phyloP scores from a whole-genome alignment of 2,329 filamentous ascomycete species.

The Monosporascus sp. region DNA sequence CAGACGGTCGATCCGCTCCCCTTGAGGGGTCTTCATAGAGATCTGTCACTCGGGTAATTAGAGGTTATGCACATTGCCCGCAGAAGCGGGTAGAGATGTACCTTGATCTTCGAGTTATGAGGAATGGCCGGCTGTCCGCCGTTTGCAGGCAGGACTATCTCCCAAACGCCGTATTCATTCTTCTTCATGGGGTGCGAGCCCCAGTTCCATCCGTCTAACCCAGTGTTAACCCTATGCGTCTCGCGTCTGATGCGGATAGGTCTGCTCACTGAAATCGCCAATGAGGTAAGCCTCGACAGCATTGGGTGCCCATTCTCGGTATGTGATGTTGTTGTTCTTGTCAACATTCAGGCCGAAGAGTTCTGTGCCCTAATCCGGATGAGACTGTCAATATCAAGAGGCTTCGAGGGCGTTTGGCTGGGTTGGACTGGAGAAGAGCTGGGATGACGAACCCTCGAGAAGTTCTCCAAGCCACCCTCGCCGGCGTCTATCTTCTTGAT shows the following conservation, averaged over 20 bases:
- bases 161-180: slow-evolving; percentile 79
- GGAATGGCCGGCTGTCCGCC: slow-evolving; percentile 73
- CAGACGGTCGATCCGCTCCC: slow-evolving; percentile 79
- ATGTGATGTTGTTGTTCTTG: slow-evolving; percentile 77
- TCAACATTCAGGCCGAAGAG: slow-evolving; percentile 80
- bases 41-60: slow-evolving; percentile 49
- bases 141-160: slow-evolving; percentile 68
- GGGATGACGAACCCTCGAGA: slow-evolving; percentile 62
- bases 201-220: slow-evolving; percentile 76
- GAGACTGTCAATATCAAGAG: no score
- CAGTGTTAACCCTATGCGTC: slow-evolving; percentile 21
- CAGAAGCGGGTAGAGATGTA: slow-evolving; percentile 29
- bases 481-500: slow-evolving; percentile 74
- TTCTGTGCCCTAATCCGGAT: slow-evolving; percentile 65
- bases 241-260: background rate
- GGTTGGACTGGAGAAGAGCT: no score
- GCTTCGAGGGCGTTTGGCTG: no score
- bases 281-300: slow-evolving; percentile 78
- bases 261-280: slow-evolving; percentile 80
- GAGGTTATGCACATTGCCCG: slow-evolving; percentile 1
- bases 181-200: slow-evolving; percentile 83
- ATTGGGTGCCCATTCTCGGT: slow-evolving; percentile 95
- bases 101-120: slow-evolving; percentile 96
- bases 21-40: slow-evolving; percentile 71
- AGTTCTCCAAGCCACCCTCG: slow-evolving; percentile 88